These are phyloP conservation scores for Adansonia gregorii DNA, from an alignment of 441 rosid species.

Conservation along the genomic window DNA sequence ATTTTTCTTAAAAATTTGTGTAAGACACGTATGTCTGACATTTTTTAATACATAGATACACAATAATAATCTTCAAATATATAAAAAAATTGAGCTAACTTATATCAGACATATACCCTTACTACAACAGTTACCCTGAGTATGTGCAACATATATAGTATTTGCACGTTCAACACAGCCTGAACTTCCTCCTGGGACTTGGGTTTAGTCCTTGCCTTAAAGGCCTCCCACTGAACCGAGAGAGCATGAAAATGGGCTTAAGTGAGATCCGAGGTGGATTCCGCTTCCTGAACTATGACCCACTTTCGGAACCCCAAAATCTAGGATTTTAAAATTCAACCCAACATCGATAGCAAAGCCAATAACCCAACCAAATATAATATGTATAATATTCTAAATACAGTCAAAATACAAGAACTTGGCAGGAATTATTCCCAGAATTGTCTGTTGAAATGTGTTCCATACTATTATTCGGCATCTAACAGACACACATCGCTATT, in stretches of 20 bases:
- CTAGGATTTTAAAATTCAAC: not conserved
- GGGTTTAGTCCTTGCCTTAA: not conserved
- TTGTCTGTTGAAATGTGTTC: not conserved
- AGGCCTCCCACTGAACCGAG: not conserved
- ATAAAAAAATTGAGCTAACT: no score
- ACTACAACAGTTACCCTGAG: no score
- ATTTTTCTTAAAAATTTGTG: no score
- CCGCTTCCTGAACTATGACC: not conserved
- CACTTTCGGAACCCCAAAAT: not conserved
- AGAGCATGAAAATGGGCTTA: constrained; percentile 4
- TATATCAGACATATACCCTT: no score
- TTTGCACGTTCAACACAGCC: not conserved
- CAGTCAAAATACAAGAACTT: not conserved
- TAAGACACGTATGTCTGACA: no score
- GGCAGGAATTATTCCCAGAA: not conserved
- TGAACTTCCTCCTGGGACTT: not conserved
- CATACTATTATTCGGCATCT: not conserved
- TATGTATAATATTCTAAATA: not conserved
- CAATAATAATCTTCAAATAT: no score
- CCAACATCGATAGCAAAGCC: not conserved
- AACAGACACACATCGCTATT: constrained; percentile 16
- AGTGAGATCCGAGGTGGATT: not conserved
- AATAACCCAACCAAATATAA: not conserved
- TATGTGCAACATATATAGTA: not conserved
- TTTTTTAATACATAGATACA: no score